Conservation (phyloP, 192 early-diverging fungal genomes). For the Glomus cerebriforme region DNA sequence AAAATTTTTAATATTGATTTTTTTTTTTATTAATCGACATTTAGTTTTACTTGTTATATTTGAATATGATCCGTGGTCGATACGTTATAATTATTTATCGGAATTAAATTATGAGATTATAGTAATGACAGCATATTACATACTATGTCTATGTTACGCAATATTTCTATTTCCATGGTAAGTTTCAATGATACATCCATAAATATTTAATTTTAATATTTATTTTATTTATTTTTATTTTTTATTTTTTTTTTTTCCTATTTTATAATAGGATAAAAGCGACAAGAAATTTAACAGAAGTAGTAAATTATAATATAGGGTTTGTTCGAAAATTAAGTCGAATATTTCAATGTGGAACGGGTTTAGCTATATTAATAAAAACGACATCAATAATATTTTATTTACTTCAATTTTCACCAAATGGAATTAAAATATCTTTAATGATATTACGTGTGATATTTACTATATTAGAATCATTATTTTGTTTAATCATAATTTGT, state of each 20-base stretch:
- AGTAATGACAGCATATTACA: neutral
- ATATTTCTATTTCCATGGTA: conserved; percentile 14
- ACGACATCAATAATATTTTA: neutral
- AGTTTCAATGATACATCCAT: too few species aligned
- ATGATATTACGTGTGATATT: neutral
- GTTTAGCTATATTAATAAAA: neutral
- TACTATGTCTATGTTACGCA: neutral
- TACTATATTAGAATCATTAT: neutral
- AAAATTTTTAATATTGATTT: neutral
- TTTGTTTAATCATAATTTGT: too few species aligned
- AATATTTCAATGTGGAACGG: neutral
- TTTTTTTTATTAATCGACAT: neutral
- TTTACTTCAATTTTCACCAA: neutral
- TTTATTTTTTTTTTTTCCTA: neutral
- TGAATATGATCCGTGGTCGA: neutral
- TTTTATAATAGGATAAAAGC: conserved; percentile 11
- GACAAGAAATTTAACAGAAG: neutral
- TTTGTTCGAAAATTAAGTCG: neutral
- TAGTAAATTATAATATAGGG: neutral
- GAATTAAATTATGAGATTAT: neutral
- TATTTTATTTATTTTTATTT: neutral
- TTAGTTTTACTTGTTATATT: neutral
- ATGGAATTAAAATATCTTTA: too few species aligned
- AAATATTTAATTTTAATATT: neutral
- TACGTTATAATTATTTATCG: neutral